Conservation (phyloP, 306 rosid species). For the Vigna angularis region DNA sequence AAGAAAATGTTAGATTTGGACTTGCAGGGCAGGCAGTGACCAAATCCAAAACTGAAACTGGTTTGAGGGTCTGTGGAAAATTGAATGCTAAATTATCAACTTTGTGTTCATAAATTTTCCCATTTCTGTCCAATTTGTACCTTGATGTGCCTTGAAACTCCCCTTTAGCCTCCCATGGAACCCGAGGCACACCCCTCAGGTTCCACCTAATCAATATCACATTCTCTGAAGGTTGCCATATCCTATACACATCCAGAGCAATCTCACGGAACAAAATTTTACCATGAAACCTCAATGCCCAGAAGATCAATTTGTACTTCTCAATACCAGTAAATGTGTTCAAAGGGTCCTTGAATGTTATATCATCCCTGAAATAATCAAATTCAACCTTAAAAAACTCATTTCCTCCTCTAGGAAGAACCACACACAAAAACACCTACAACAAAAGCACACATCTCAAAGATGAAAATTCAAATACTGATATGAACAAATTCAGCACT, state of each 20-base stretch:
- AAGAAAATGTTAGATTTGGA: constrained; percentile 80
- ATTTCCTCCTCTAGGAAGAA: background rate
- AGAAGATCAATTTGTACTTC: constrained; percentile 78
- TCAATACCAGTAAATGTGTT: constrained; percentile 82
- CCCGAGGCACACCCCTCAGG: constrained; percentile 78
- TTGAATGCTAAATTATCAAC: constrained; percentile 84
- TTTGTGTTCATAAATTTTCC: constrained; percentile 83
- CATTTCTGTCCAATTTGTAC: constrained; percentile 75
- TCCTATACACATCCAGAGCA: constrained; percentile 70
- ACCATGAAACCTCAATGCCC: constrained; percentile 88
- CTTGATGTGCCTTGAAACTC: constrained; percentile 84
- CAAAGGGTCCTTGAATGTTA: constrained; percentile 77
- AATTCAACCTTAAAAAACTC: constrained; percentile 25
- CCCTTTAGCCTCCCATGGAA: constrained; percentile 87
- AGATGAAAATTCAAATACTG: constrained; percentile 9
- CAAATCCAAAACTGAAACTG: constrained; percentile 79
- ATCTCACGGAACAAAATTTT: constrained; percentile 77
- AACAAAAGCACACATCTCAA: background rate
- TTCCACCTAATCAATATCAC: constrained; percentile 83
- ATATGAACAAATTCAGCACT: constrained; percentile 38
- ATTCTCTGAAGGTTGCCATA: constrained; percentile 92
- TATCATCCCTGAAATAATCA: constrained; percentile 72
- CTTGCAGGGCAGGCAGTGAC: constrained; percentile 79
- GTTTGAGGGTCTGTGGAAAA: constrained; percentile 68
- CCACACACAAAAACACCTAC: background rate